Evolutionary conservation across 306 rosid species (phyloP).

Genomic region (Trichosanthes truncata): DNA sequence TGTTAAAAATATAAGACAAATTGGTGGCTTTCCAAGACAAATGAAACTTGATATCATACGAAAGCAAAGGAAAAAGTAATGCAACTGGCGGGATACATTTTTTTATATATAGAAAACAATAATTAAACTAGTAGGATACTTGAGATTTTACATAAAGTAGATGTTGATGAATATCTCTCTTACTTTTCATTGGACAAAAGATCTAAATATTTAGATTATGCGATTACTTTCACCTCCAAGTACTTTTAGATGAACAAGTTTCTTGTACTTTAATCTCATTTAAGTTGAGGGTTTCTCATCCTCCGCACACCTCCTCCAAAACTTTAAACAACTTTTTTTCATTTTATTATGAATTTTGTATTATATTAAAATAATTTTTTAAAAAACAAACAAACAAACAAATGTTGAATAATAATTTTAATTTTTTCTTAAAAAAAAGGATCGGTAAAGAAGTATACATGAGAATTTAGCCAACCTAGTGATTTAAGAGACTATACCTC

Average conservation of each 20-base stretch:
- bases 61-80: background rate
- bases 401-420: background rate
- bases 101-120: background rate
- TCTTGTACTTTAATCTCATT: background rate
- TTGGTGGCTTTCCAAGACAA: background rate
- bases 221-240: background rate
- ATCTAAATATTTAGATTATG: background rate
- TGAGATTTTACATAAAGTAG: background rate
- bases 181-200: background rate
- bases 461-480: background rate
- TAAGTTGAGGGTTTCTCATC: background rate
- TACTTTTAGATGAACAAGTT: background rate
- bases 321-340: background rate
- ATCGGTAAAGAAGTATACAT: background rate
- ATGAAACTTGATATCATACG: background rate
- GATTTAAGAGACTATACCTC: constrained; percentile 41
- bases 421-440: background rate
- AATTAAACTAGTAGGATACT: background rate
- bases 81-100: background rate
- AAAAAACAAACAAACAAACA: background rate
- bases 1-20: background rate
- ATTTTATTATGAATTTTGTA: background rate
- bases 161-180: background rate
- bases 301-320: background rate
- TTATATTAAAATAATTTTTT: background rate